A percentile compares a stretch with the other conserved stretches of the same genome.
phyloP scores from a whole-genome alignment of 2,329 filamentous ascomycete species.

The Verticillium tricorpus region DNA sequence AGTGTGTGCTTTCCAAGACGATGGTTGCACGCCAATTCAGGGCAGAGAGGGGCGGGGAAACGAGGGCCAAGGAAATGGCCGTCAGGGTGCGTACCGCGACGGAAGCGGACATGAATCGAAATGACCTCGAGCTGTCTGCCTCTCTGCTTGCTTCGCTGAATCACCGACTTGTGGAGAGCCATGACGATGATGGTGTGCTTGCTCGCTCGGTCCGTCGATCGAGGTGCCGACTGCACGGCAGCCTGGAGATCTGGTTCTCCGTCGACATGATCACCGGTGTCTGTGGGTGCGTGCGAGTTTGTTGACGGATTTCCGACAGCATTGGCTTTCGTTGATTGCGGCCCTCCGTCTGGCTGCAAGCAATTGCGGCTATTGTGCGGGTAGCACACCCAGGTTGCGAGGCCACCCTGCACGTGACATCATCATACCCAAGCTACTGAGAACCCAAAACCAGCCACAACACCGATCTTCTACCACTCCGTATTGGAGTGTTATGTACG shows the following conservation, averaged over 20 bases:
- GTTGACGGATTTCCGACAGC: too few relatives aligned
- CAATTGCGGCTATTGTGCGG: too few relatives aligned
- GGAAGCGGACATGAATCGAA: neutral
- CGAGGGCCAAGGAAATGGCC: neutral
- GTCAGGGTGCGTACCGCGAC: neutral
- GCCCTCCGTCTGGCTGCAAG: too few relatives aligned
- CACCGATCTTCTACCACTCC: too few relatives aligned
- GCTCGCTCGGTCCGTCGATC: neutral
- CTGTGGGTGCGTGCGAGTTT: too few relatives aligned
- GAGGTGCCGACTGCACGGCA: neutral
- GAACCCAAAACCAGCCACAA: too few relatives aligned
- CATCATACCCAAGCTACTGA: too few relatives aligned
- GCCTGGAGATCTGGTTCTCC: neutral
- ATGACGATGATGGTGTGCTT: neutral
- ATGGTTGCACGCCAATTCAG: neutral
- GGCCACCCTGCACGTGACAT: too few relatives aligned
- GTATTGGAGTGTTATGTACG: too few relatives aligned
- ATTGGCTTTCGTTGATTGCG: too few relatives aligned
- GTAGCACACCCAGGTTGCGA: too few relatives aligned
- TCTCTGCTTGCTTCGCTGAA: neutral
- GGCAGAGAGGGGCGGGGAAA: neutral
- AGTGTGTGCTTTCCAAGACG: neutral
- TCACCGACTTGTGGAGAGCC: neutral
- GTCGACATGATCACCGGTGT: neutral
- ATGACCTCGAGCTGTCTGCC: neutral